Percentiles rank a stretch among this genome's conserved stretches.
phyloP scores from a whole-genome alignment of 805 yeast species.

The Kuraishia ogatae region DNA sequence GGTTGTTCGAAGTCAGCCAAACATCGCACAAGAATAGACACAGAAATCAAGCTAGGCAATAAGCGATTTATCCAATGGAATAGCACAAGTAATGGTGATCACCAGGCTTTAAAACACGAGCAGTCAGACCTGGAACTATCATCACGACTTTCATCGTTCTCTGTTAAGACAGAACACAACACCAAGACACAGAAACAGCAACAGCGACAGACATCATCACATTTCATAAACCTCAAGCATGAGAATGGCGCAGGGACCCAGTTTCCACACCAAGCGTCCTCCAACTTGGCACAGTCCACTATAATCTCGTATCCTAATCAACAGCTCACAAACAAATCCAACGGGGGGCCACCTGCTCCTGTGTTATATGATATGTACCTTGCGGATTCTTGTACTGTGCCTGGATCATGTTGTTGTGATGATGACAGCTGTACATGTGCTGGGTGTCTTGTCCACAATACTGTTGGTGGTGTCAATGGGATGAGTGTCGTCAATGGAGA shows the following conservation, averaged over 20 bases:
- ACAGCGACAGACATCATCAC: background rate
- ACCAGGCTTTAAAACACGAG: background rate
- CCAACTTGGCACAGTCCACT: background rate
- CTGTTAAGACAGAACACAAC: background rate
- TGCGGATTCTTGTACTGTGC: constrained; percentile 23
- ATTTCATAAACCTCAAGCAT: background rate
- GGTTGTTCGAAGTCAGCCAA: background rate
- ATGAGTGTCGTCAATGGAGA: too few species aligned
- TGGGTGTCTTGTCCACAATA: constrained; percentile 20
- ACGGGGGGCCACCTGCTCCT: background rate
- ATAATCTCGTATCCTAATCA: background rate
- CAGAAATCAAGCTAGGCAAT: background rate
- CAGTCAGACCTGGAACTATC: background rate
- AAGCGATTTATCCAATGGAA: background rate
- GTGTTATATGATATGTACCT: constrained; percentile 20
- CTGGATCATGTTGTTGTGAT: constrained; percentile 25
- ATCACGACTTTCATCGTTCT: background rate
- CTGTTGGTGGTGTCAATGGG: background rate
- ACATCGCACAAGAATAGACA: background rate
- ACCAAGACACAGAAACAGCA: background rate
- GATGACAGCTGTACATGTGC: constrained; percentile 22
- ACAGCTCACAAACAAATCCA: background rate
- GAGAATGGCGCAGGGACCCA: background rate
- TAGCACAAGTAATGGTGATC: background rate
- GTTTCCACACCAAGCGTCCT: too few species aligned